phyloP scores from a whole-genome alignment of 768 basidiomycete species.

The Auricularia sp. region DNA sequence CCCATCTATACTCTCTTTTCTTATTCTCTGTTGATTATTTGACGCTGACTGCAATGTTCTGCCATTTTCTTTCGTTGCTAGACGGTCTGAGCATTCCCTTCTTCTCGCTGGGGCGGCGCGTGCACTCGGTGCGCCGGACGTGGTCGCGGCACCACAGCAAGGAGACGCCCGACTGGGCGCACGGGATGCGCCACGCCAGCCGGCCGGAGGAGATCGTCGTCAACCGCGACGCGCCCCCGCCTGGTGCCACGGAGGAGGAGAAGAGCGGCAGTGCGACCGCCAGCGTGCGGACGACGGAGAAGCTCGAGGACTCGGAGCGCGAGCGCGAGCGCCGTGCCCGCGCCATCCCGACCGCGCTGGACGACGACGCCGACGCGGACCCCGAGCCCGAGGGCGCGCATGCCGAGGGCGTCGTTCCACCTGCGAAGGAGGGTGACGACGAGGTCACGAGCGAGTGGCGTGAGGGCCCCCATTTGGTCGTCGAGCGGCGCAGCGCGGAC shows the following conservation, averaged over 20 bases:
- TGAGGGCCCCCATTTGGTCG: slow-evolving; percentile 56
- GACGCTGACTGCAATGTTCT: background rate
- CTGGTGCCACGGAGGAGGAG: slow-evolving; percentile 16
- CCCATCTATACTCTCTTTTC: background rate
- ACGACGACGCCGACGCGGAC: background rate
- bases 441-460: slow-evolving; percentile 44
- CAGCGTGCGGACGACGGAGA: slow-evolving; percentile 7
- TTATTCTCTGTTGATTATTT: background rate
- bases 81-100: slow-evolving; percentile 88
- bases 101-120: slow-evolving; percentile 84
- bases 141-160: slow-evolving; percentile 68
- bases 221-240: slow-evolving; percentile 58
- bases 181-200: slow-evolving; percentile 57
- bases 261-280: slow-evolving; percentile 1
- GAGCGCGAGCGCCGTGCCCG: background rate
- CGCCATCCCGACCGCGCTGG: background rate
- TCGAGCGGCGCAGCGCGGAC: slow-evolving; percentile 50
- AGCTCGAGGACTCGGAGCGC: background rate
- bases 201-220: slow-evolving; percentile 73
- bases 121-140: slow-evolving; percentile 85
- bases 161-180: slow-evolving; percentile 70
- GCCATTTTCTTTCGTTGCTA: slow-evolving; percentile 5
- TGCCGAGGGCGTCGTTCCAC: background rate
- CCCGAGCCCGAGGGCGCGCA: background rate
- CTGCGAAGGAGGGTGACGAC: background rate